Percentiles rank a stretch among this genome's conserved stretches.
Evolutionary conservation across 305 asterid species (phyloP).

Genomic region (Solanum hybrid): DNA sequence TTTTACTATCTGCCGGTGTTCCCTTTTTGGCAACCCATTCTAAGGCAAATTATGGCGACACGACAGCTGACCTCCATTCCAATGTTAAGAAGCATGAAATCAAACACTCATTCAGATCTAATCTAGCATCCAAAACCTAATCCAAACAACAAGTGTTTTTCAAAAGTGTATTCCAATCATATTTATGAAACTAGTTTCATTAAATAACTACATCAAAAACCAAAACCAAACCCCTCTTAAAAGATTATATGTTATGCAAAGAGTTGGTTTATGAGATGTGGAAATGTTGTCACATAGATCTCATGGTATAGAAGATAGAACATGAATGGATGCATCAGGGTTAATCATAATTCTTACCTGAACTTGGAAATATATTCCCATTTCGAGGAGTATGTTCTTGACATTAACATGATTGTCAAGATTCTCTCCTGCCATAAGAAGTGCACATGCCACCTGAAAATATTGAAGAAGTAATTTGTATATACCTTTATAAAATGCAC

Average conservation of each 20-base stretch:
- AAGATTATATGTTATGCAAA: background rate
- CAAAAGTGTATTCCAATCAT: background rate
- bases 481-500: background rate
- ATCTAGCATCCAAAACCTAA: background rate
- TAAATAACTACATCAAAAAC: background rate
- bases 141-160: background rate
- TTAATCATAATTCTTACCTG: constrained; percentile 30
- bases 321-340: background rate
- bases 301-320: background rate
- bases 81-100: background rate
- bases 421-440: constrained; percentile 32
- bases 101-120: background rate
- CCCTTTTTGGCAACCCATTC: background rate
- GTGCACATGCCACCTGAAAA: constrained; percentile 39
- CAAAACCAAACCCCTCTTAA: background rate
- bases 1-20: background rate
- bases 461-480: background rate
- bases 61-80: background rate
- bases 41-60: background rate
- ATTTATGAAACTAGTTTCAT: background rate
- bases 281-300: background rate
- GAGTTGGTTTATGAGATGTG: background rate
- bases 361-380: constrained; percentile 46
- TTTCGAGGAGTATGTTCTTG: constrained; percentile 28
- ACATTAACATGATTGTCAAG: constrained; percentile 28